Base-by-base conservation (phyloP, 306 rosid genomes). In the Mimosa pudica region DNA sequence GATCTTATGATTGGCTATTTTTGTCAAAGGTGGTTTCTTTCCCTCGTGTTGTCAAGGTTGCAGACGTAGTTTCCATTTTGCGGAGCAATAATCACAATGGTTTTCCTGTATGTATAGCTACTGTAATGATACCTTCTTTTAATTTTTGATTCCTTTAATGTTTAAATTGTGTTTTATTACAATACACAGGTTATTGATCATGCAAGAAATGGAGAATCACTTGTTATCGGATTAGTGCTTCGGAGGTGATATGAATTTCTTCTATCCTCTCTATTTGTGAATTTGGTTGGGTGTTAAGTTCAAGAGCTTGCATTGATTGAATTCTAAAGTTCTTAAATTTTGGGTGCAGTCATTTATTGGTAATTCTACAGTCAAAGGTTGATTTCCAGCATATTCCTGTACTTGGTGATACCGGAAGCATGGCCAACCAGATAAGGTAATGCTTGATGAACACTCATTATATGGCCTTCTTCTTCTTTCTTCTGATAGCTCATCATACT, bases 381-480 rank as follows among this genome's bases (percentile, higher is more conserved):
- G 98, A 91, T 82, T 92, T 95, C 89, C 98, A 95, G 90, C 98
- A 90, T 79, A 92, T 92, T 82, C 97, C 97, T 54, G 76, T 91
- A 78, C 94, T 95, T 32, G 84, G 82, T 84, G 96, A 92, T 88
- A 87, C 90, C 58, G 85, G 89, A 77, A 75, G 79, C 64, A 88
- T 84, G 74, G 77, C 89, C 75, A 88, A 86, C 75, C 82, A 90
- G 44, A 87, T 81, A 82, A 87, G 96, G 97, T 88, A 80, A 71
- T 76, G 76, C 81, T 67, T 72, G 47, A 67, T 45, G 70, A 35
- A 46, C 54, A 11, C 41, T 44, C 66, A 49, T 44, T 51, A 61
- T 78, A 63, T 75, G 69, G 65, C 60, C 45, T 77, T 85, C 75
- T 77, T 47, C 71, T 80, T 84, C 42, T 79, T 75, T 81, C 52